Conservation (phyloP, 306 rosid genomes). For the Castanospermum australe region DNA sequence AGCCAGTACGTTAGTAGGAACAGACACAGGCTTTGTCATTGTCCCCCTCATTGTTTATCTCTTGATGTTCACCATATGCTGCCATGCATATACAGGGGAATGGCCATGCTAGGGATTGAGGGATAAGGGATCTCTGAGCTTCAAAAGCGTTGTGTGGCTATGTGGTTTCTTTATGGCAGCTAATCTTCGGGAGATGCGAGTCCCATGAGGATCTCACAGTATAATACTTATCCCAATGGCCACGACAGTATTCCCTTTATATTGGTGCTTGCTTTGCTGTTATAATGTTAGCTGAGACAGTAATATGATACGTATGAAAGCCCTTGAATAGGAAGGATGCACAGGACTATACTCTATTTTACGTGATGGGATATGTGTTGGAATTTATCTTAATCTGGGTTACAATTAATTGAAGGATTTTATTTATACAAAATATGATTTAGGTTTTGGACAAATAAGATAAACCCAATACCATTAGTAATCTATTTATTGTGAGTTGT, state of each 20-base stretch:
- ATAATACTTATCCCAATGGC: conserved; percentile 72
- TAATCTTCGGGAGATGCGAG: conserved; percentile 53
- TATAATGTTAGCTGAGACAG: conserved; percentile 61
- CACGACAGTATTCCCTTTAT: conserved; percentile 70
- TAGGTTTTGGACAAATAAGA: too few species aligned
- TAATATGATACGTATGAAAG: conserved; percentile 60
- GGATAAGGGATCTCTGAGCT: conserved; percentile 78
- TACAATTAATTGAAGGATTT: too few species aligned
- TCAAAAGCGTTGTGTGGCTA: conserved; percentile 59
- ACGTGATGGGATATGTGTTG: conserved; percentile 62
- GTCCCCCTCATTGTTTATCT: conserved; percentile 76
- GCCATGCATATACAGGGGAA: conserved; percentile 67
- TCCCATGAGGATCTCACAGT: conserved; percentile 54
- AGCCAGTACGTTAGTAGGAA: conserved; percentile 68
- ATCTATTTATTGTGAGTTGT: too few species aligned
- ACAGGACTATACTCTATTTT: conserved; percentile 62
- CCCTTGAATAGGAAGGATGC: conserved; percentile 49
- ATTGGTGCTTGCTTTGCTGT: conserved; percentile 72
- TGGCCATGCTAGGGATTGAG: conserved; percentile 64
- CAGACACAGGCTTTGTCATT: conserved; percentile 73
- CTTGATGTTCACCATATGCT: conserved; percentile 75
- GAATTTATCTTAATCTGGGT: too few species aligned
- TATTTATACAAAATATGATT: too few species aligned
- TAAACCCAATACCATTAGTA: too few species aligned
- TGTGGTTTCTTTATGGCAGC: conserved; percentile 65